Percentiles rank a stretch among this genome's conserved stretches.
Evolutionary conservation across 306 rosid species (phyloP).

Genomic region (Bauhinia variegata): DNA sequence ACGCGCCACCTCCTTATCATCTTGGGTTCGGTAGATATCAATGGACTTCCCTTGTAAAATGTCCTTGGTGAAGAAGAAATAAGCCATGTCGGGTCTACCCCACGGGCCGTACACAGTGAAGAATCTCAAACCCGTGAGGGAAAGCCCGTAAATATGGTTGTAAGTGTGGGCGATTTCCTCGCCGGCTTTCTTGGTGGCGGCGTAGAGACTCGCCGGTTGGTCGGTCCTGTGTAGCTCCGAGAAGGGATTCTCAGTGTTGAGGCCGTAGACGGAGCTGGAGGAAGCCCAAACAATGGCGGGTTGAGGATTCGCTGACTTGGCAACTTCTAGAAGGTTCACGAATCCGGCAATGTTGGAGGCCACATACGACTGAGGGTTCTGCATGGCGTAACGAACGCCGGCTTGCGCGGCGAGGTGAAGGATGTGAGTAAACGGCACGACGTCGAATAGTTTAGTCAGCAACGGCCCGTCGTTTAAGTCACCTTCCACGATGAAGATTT

Average conservation of each 20-base stretch:
- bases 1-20: conserved; percentile 92
- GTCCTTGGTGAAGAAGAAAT: conserved; percentile 83
- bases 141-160: conserved; percentile 80
- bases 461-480: conserved; percentile 79
- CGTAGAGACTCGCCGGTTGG: conserved; percentile 88
- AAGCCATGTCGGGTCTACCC: conserved; percentile 97
- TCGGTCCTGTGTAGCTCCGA: conserved; percentile 78
- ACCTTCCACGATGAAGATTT: conserved; percentile 70
- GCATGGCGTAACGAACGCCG: conserved; percentile 95
- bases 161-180: conserved; percentile 90
- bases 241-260: conserved; percentile 75
- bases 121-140: conserved; percentile 79
- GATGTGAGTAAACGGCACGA: conserved; percentile 79
- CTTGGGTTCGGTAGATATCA: conserved; percentile 64
- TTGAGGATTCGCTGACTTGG: conserved; percentile 71
- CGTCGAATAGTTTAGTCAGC: conserved; percentile 75
- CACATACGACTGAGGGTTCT: conserved; percentile 82
- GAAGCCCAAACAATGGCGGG: conserved; percentile 93
- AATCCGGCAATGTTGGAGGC: conserved; percentile 86
- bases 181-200: conserved; percentile 90
- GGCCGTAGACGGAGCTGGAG: conserved; percentile 81
- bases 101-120: conserved; percentile 94
- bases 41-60: conserved; percentile 73
- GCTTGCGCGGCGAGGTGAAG: conserved; percentile 95
- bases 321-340: conserved; percentile 77